Evolutionary conservation across 164 flowering plant species (phyloP), one percentile per base, ranked within the genome.

Genomic region (Liquidambar formosana): DNA sequence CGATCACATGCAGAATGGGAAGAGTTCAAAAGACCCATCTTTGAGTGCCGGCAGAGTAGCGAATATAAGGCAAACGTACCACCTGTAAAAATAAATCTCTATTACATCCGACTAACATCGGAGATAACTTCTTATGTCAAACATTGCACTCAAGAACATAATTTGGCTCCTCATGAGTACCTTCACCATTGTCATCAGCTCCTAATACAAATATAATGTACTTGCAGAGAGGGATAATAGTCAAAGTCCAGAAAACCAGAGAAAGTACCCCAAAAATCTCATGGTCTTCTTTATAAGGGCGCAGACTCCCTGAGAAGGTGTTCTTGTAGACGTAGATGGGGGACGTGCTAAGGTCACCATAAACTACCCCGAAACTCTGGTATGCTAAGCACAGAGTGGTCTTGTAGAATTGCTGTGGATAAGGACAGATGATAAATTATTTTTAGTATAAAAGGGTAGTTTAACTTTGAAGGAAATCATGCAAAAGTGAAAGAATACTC

Each of bases 41-140:
- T 84, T 47, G 82, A 65, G 38, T 78, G 78, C 46, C 89, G 73
- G 44, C 86, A 85, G 22, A 87, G 83, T 28, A 87, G 49, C 5
- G 91, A 83, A 67, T 87, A 87, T 69, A 87, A 57, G n/a, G 91
- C 89, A 82, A 87, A 87, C 8, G 91, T 87, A 25, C 91, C 91
- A 41, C 90, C 90, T 86, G 71, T 3, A 75, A 43, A 68, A 60
- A 19, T 1, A 63, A 70, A 33, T 16, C 48, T 38, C 25, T 57
- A 23, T 58, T 25, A 12, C 18, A 5, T 61, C 19, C 26, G 22
- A 45, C 13, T n/a, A n/a, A 27, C 16, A 48, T 12, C 11, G 4
- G 5, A 44, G 38, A 19, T 27, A 28, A 1, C 5, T 38, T 21
- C 41, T 26, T 49, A 48, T 8, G 8, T 5, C 33, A 28, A n/a